phyloP scores from a whole-genome alignment of 768 basidiomycete genomes.

The Nidula microcarpa region DNA sequence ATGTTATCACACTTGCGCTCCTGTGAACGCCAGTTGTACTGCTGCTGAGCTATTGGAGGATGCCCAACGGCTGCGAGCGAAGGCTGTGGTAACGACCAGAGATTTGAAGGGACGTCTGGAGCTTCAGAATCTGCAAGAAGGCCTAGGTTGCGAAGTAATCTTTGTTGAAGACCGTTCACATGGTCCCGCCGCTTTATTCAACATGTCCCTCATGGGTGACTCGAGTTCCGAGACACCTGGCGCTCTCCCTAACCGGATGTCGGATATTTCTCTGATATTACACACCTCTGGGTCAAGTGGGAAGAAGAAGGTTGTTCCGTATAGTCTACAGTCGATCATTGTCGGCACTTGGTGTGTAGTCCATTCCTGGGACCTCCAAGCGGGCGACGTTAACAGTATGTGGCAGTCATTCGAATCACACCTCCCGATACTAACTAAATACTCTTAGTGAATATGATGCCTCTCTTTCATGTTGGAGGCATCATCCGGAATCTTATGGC shows the following conservation, averaged over 20 bases:
- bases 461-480: constrained; percentile 59
- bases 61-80: constrained; percentile 30
- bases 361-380: constrained; percentile 35
- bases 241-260: constrained; percentile 29
- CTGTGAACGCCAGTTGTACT: constrained; percentile 44
- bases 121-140: constrained; percentile 22
- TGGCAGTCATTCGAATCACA: background rate
- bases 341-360: constrained; percentile 42
- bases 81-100: constrained; percentile 36
- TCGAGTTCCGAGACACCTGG: constrained; percentile 4
- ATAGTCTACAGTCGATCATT: constrained; percentile 36
- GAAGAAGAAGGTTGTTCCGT: constrained; percentile 47
- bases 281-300: constrained; percentile 62
- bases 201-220: constrained; percentile 26
- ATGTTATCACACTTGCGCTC: constrained; percentile 42
- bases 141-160: constrained; percentile 36
- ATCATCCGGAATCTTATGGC: constrained; percentile 57
- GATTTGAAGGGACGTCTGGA: constrained; percentile 37
- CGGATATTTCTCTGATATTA: constrained; percentile 50
- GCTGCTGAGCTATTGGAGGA: constrained; percentile 40
- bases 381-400: constrained; percentile 44
- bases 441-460: constrained; percentile 44
- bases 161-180: constrained; percentile 25
- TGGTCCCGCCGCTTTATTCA: constrained; percentile 37
- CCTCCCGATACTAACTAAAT: constrained; percentile 3